A percentile compares a stretch with the other conserved stretches of the same genome.
phyloP scores from a whole-genome alignment of 192 early-diverging fungal genomes.

The Coemansia sp. region DNA sequence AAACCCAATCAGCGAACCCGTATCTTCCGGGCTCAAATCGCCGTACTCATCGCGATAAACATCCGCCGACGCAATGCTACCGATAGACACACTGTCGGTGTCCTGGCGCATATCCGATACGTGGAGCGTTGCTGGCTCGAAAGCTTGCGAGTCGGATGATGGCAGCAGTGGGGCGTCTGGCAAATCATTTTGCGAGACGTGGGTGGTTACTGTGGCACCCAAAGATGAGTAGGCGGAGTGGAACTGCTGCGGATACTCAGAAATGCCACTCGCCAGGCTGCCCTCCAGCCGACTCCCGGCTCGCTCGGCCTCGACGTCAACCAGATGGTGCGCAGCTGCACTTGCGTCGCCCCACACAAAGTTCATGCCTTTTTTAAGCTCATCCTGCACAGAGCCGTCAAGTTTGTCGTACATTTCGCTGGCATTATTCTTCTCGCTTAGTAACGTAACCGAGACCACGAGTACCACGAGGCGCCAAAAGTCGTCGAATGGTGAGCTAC shows the following conservation, averaged over 20 bases:
- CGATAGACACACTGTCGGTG: conserved; percentile 18
- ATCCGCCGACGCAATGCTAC: conserved; percentile 19
- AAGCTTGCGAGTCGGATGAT: conserved; percentile 2
- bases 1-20: conserved; percentile 27
- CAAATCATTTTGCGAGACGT: neutral
- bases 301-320: conserved; percentile 3
- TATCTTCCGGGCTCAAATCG: neutral
- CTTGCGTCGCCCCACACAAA: conserved; percentile 21
- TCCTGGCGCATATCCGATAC: conserved; percentile 1
- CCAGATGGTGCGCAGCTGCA: neutral
- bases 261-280: conserved; percentile 24
- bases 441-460: conserved; percentile 38
- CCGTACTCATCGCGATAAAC: conserved; percentile 7
- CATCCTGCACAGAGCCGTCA: conserved; percentile 14
- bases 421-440: conserved; percentile 41
- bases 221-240: conserved; percentile 35
- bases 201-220: conserved; percentile 5
- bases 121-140: conserved; percentile 31
- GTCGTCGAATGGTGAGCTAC: conserved; percentile 35
- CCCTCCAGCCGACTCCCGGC: too few relatives aligned
- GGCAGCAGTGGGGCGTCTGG: conserved; percentile 1
- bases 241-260: conserved; percentile 26
- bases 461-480: conserved; percentile 40
- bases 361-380: conserved; percentile 26
- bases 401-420: conserved; percentile 19